These are phyloP conservation scores for Balansia obtecta DNA, from an alignment of 2,329 filamentous ascomycete genomes.

Conservation along the genomic window DNA sequence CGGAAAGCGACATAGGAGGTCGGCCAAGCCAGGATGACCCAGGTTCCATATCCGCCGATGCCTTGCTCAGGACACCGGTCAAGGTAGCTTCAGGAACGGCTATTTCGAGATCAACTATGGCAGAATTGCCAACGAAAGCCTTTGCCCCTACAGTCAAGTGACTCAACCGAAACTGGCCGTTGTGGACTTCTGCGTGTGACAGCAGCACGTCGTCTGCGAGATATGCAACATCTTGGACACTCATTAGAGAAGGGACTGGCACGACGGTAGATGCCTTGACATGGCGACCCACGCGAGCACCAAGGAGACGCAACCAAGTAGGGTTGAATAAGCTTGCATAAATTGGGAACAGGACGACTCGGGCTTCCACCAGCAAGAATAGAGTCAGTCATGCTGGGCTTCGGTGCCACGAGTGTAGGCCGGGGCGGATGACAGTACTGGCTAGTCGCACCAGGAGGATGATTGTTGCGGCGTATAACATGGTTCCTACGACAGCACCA, in stretches of 20 bases:
- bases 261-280: slow-evolving; percentile 11
- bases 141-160: slow-evolving; percentile 4
- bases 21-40: slow-evolving; percentile 11
- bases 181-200: slow-evolving; percentile 7
- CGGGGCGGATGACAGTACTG: slow-evolving; percentile 6
- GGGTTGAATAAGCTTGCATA: slow-evolving; percentile 10
- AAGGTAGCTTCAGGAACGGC: slow-evolving; percentile 7
- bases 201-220: slow-evolving; percentile 11
- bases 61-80: slow-evolving; percentile 9
- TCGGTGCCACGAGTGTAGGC: slow-evolving; percentile 10
- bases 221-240: slow-evolving; percentile 9
- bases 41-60: slow-evolving; percentile 6
- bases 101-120: slow-evolving; percentile 7
- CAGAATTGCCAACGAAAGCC: slow-evolving; percentile 11
- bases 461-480: slow-evolving; percentile 2
- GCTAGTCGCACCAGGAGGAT: slow-evolving; percentile 6
- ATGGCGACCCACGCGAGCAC: slow-evolving; percentile 8
- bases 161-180: slow-evolving; percentile 5
- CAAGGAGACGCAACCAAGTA: slow-evolving; percentile 8
- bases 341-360: slow-evolving; percentile 7
- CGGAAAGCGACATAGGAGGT: slow-evolving; percentile 9
- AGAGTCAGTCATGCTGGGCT: slow-evolving; percentile 9
- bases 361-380: slow-evolving; percentile 7
- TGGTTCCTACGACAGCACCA: slow-evolving; percentile 5
- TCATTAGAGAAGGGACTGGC: slow-evolving; percentile 8